A percentile compares a stretch with the other conserved stretches of the same genome.
phyloP scores from a whole-genome alignment of 495 filamentous ascomycete genomes.

The Penicillium ucsense region DNA sequence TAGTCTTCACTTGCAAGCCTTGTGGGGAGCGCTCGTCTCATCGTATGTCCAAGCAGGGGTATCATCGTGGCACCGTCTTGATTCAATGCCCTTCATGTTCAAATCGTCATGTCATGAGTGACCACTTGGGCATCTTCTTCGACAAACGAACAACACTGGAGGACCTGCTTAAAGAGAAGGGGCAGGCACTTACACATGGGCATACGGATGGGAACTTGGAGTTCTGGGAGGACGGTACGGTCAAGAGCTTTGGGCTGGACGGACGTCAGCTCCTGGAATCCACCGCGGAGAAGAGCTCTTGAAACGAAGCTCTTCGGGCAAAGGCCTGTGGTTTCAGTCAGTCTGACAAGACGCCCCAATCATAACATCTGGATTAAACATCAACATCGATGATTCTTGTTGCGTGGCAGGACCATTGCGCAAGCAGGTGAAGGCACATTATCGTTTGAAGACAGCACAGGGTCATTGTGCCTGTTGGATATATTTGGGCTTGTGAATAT shows the following conservation, averaged over 20 bases:
- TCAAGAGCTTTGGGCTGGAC: slow-evolving; percentile 13
- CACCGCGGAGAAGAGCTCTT: slow-evolving; percentile 1
- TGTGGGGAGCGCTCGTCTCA: slow-evolving; percentile 69
- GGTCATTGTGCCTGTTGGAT: too few species aligned
- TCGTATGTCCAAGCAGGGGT: slow-evolving; percentile 80
- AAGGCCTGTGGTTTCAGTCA: too few species aligned
- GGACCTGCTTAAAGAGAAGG: slow-evolving; percentile 27
- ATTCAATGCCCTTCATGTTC: slow-evolving; percentile 79
- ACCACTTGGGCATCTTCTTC: slow-evolving; percentile 58
- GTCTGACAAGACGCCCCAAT: too few species aligned
- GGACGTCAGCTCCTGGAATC: slow-evolving; percentile 3
- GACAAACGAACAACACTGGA: slow-evolving; percentile 29
- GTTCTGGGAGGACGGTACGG: slow-evolving; percentile 57
- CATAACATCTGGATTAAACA: too few species aligned
- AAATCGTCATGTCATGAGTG: slow-evolving; percentile 81
- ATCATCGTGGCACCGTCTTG: slow-evolving; percentile 78
- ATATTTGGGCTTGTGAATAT: too few species aligned
- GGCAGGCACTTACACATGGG: slow-evolving; percentile 23
- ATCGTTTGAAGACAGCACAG: too few species aligned
- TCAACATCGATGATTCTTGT: too few species aligned
- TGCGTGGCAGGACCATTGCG: too few species aligned
- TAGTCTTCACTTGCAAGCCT: slow-evolving; percentile 88
- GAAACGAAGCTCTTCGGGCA: background rate
- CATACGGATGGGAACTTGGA: slow-evolving; percentile 49
- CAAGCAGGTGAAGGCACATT: too few species aligned